These are phyloP conservation scores for Phytophthora aleatoria DNA, from an alignment of 352 stramenopile species.

Conservation along the genomic window DNA sequence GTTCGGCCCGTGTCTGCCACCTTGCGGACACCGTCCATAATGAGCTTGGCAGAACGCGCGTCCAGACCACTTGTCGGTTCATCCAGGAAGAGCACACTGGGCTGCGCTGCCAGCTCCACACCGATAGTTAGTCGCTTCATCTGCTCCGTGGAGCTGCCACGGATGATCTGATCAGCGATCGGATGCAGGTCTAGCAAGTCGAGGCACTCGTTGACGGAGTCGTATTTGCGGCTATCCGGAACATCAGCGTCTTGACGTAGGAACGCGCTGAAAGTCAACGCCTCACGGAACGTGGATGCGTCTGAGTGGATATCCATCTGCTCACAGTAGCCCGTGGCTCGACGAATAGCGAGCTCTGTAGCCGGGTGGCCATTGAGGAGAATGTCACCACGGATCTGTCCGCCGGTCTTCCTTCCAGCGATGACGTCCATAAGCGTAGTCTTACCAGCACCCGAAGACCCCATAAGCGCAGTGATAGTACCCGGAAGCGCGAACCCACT, in stretches of 20 bases:
- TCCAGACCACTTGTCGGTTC: conserved; percentile 83
- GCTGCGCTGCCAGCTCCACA: conserved; percentile 69
- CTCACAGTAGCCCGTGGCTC: conserved; percentile 49
- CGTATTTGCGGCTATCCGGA: conserved; percentile 23
- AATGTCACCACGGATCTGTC: conserved; percentile 74
- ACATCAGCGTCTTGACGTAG: conserved; percentile 48
- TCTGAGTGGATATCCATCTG: conserved; percentile 89
- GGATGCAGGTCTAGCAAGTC: conserved; percentile 29
- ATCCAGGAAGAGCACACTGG: conserved; percentile 79
- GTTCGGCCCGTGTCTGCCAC: conserved; percentile 61
- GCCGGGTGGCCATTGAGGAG: conserved; percentile 76
- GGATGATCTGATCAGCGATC: conserved; percentile 39
- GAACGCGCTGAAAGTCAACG: conserved; percentile 86
- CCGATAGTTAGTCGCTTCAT: conserved; percentile 49
- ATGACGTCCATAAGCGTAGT: conserved; percentile 94
- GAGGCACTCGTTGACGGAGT: conserved; percentile 24
- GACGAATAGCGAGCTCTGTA: conserved; percentile 28
- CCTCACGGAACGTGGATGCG: conserved; percentile 87
- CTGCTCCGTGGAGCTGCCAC: conserved; percentile 41
- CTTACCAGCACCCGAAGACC: conserved; percentile 75
- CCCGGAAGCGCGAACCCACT: conserved; percentile 44
- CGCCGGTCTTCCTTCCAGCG: conserved; percentile 84
- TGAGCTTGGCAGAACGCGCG: conserved; percentile 66
- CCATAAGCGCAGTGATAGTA: conserved; percentile 55
- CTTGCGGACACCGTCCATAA: conserved; percentile 78